Base-by-base conservation (phyloP, 1,284 basidiomycete genomes). In the Peniophora sp. region DNA sequence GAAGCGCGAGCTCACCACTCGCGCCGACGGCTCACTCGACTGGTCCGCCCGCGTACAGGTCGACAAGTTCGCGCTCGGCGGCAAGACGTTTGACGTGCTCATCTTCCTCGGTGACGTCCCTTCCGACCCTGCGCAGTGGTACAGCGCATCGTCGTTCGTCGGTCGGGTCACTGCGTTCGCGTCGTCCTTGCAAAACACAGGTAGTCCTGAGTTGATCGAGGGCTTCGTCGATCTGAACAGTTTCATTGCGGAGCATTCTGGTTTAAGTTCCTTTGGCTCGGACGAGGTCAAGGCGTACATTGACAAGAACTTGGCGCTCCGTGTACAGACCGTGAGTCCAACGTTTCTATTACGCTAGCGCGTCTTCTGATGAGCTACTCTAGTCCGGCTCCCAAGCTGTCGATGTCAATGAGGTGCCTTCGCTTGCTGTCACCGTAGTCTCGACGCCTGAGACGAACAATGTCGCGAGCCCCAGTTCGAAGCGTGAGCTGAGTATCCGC, bases 341-440 rank as follows among this genome's bases (percentile, higher is more conserved):
- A 16, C 39, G 8, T 41, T n/a, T n/a, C 20, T 41, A 8, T n/a
- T n/a, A 16, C n/a, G 20, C 9, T 8, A 41, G 16, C 9, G 8
- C 16, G 9, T 8, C 9, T 6, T 41, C 39, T n/a, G 39, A 22
- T 9, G 9, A 2, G 6, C 6, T 41, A 6, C 39, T 41, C 39
- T n/a, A 41, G 39, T n/a, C 20, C 9, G 20, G n/a, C 20, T 17
- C n/a, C 9, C 20, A n/a, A 41, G 44, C 45, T 11, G 47, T 47
- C 12, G 45, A 49, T 38, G 36, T 51, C 25, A 39, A 34, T 27
- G 50, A 51, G 19, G 47, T 54, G 25, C 47, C 53, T 11, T 54
- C 53, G 35, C 45, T 51, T 25, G 51, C 51, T 47, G 38, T 52
- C 14, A 44, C 46, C 19, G 41, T 45, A 23, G 49, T 38, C 48